These are phyloP conservation scores for Trichophaea hybrida DNA, from an alignment of 2,329 filamentous ascomycete genomes.

Conservation along the genomic window DNA sequence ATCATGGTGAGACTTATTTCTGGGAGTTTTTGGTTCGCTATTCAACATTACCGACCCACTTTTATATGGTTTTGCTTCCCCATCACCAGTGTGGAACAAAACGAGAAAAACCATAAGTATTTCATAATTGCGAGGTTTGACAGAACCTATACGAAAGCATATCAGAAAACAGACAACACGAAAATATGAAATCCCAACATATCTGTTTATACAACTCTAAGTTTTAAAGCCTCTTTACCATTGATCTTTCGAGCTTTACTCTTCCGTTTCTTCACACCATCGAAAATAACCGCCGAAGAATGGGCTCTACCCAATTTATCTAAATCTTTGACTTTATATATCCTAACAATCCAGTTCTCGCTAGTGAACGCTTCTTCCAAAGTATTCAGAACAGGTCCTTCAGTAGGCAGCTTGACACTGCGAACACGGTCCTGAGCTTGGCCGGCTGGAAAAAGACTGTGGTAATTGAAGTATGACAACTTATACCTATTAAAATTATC, in stretches of 20 bases:
- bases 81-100: no score
- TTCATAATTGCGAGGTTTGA: no score
- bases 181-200: no score
- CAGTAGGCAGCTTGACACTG: slow-evolving; percentile 61
- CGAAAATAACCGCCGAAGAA: slow-evolving; percentile 43
- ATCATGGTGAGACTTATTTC: no score
- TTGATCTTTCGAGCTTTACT: slow-evolving; percentile 37
- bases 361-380: slow-evolving; percentile 96
- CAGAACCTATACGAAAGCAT: no score
- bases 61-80: no score
- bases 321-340: slow-evolving; percentile 98
- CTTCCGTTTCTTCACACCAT: slow-evolving; percentile 39
- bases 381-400: slow-evolving; percentile 71
- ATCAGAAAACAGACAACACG: no score
- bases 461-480: slow-evolving; percentile 99
- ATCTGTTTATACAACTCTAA: slow-evolving; percentile 15
- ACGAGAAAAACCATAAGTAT: no score
- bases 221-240: slow-evolving; percentile 12
- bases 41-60: no score
- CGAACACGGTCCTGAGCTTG: slow-evolving; percentile 86
- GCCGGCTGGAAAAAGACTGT: slow-evolving; percentile 76
- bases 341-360: slow-evolving; percentile 99
- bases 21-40: no score
- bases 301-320: slow-evolving; percentile 93
- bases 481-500: slow-evolving; percentile 62